Evolutionary conservation across 176 grass and related monocot species (phyloP), one percentile per base, ranked within the genome.

Genomic region (Cymbopogon citratus): DNA sequence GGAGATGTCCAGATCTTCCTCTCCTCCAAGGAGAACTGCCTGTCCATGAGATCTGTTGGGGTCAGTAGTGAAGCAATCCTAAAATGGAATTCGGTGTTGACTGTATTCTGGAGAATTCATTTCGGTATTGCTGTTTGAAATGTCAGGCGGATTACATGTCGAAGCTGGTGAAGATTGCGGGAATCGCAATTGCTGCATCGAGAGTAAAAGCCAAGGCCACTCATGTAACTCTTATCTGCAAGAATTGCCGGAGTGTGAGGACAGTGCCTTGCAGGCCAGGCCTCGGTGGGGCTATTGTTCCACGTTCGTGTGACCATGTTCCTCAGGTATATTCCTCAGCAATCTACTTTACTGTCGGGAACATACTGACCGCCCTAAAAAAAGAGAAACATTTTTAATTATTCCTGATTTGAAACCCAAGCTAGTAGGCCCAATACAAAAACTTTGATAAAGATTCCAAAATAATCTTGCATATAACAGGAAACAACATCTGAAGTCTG

Each of bases 171-270:
- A 99, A 99, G 85, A 91, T 99, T 43, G 88, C 92, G 3, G 96
- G 96, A 13, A 99, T 99, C 13, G 74, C 83, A 14, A 99, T 99
- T 61, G 96, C 96, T 2, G 96, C 92, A 3, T 95, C 96, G 2
- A 91, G 92, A 71, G 96, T 99, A 77, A 99, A 99, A 77, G 96
- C 96, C 62, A 99, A 99, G 83, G 96, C 96, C 26, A 99, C 96
- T 26, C 90, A 95, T 72, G 96, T 99, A 10, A 93, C 92, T 11
- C 87, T 99, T 48, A 76, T 95, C 62, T 99, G 96, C 85, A 99
- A 95, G 85, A 99, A 99, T 78, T 99, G 92, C 72, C 87, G 84
- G n/a, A 95, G 77, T 38, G 66, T 95, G 35, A 95, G 66, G 68
- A 95, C 56, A 0, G 89, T 98, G 36, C 83, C 96, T 60, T 98